Evolutionary conservation across 495 filamentous ascomycete genomes (phyloP), one percentile per base, ranked within the genome.

Genomic region (Neurospora intermedia): DNA sequence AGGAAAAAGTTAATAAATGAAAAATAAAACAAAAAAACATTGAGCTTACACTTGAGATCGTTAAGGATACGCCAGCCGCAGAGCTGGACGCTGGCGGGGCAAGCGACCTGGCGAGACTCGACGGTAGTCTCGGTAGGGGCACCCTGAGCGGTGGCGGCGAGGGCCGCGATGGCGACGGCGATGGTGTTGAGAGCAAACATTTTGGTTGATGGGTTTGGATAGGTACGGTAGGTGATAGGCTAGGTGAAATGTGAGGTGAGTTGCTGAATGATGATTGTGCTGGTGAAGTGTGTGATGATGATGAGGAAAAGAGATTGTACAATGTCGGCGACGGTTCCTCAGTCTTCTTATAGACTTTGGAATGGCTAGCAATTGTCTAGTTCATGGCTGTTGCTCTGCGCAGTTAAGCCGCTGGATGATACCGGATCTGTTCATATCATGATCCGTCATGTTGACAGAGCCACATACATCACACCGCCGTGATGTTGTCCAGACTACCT

Each of bases 11-110:
- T n/a, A n/a, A n/a, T n/a, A n/a, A n/a, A n/a, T n/a, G n/a, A n/a
- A n/a, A n/a, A n/a, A n/a, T n/a, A 27, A 27, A 27, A 27, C 1
- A 27, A 27, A 27, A 27, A 27, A 27, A 27, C 2, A 31, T 31
- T 31, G 15, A 48, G 2, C 71, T n/a, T 69, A 72, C 71, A 72
- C 6, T 69, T 13, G 6, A 23, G 18, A 0, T 40, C 23, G 35
- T 72, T 59, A 9, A 72, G 1, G 23, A 72, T 69, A 43, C 20
- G 40, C 71, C 43, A 72, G 46, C 71, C 71, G 48, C 71, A 72
- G 4, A 45, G 27, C 48, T 69, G 31, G 38, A 69, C 48, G n/a
- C 41, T 38, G 46, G 27, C 9, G 1, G 54, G 39, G 46, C 46
- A 41, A 10, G 71, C 48, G 0, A 66, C n/a, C n/a, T 72, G 27